A percentile compares a stretch with the other conserved stretches of the same genome.
These are phyloP conservation scores for Pestalotiopsis sp. DNA, from an alignment of 2,329 filamentous ascomycete species.

Conservation along the genomic window DNA sequence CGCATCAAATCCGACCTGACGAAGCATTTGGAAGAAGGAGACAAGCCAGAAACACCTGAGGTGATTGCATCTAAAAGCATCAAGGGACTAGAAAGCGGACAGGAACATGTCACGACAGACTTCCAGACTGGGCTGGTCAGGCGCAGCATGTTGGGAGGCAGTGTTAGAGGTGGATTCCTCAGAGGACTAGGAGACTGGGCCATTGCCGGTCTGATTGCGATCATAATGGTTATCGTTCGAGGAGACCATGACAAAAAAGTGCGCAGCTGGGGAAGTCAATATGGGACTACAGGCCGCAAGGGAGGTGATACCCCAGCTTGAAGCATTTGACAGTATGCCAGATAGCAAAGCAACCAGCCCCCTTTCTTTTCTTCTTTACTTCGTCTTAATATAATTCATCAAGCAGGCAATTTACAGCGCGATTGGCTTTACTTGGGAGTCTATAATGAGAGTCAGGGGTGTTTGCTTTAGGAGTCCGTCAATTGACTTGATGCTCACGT, in stretches of 20 bases:
- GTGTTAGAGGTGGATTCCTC: slow-evolving; percentile 19
- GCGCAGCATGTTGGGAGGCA: slow-evolving; percentile 23
- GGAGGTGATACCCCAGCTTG: background rate
- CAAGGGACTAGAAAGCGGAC: slow-evolving; percentile 26
- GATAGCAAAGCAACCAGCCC: too few species aligned
- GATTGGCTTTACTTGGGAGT: too few species aligned
- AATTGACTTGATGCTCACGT: too few species aligned
- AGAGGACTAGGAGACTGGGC: slow-evolving; percentile 20
- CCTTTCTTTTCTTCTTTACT: too few species aligned
- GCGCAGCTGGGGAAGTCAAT: background rate
- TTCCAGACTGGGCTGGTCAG: slow-evolving; percentile 18
- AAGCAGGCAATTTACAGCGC: too few species aligned
- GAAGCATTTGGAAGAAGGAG: slow-evolving; percentile 12
- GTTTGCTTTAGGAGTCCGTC: too few species aligned
- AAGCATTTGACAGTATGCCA: background rate
- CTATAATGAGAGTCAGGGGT: too few species aligned
- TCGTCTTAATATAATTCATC: too few species aligned
- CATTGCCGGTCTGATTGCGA: slow-evolving; percentile 18
- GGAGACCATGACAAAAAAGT: slow-evolving; percentile 24
- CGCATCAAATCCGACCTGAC: slow-evolving; percentile 21
- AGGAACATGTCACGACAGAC: slow-evolving; percentile 31
- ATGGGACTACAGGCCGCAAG: background rate
- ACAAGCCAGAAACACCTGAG: slow-evolving; percentile 19
- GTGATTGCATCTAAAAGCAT: slow-evolving; percentile 26
- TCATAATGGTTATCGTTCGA: slow-evolving; percentile 23